phyloP scores from a whole-genome alignment of 306 rosid genomes.

The Cicer bijugum region DNA sequence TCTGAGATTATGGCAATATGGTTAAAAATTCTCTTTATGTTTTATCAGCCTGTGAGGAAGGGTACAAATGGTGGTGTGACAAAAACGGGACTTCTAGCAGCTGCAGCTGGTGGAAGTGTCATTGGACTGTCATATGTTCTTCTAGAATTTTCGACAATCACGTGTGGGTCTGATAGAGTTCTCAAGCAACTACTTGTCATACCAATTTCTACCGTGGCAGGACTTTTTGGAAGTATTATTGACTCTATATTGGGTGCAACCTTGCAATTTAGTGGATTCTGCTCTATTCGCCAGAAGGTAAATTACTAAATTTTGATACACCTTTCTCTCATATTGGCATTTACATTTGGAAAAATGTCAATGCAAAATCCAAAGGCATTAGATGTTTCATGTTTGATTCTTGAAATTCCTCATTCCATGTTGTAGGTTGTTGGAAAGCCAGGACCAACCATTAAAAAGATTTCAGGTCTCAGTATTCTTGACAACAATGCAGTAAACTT shows the following conservation, averaged over 20 bases:
- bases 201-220: slow-evolving; percentile 77
- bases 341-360: slow-evolving; percentile 26
- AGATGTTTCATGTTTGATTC: slow-evolving; percentile 25
- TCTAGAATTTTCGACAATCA: slow-evolving; percentile 63
- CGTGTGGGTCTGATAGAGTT: slow-evolving; percentile 53
- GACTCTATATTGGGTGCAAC: slow-evolving; percentile 98
- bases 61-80: slow-evolving; percentile 97
- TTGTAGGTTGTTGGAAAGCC: slow-evolving; percentile 89
- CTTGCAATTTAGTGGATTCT: slow-evolving; percentile 85
- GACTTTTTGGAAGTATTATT: slow-evolving; percentile 74
- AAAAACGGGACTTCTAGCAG: slow-evolving; percentile 80
- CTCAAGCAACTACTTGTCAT: slow-evolving; percentile 77
- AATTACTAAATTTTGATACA: slow-evolving; percentile 1
- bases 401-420: slow-evolving; percentile 29
- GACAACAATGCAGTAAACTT: slow-evolving; percentile 91
- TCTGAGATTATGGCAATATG: slow-evolving; percentile 25
- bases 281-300: slow-evolving; percentile 86
- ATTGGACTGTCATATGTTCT: slow-evolving; percentile 70
- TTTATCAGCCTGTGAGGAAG: slow-evolving; percentile 74
- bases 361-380: slow-evolving; percentile 28
- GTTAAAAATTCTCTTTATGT: slow-evolving; percentile 33
- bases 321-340: slow-evolving; percentile 24
- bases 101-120: slow-evolving; percentile 75
- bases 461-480: slow-evolving; percentile 74
- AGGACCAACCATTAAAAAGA: slow-evolving; percentile 76